Evolutionary conservation across 2,329 filamentous ascomycete genomes (phyloP).

Genomic region (Talaromyces sp.): DNA sequence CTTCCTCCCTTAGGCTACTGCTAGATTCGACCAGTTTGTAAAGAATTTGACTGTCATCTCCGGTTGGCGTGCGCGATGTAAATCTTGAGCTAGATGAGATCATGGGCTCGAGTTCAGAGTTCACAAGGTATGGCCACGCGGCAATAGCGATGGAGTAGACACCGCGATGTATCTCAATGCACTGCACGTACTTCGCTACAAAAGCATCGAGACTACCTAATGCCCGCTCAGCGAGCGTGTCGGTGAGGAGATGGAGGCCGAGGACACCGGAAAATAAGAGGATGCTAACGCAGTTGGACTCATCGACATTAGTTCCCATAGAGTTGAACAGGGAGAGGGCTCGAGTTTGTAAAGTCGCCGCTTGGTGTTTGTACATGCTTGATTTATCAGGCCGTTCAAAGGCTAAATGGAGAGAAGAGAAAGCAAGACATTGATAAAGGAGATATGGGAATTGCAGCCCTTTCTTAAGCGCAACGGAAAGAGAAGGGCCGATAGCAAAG

Average conservation of each 20-base stretch:
- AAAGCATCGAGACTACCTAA: slow-evolving; percentile 1
- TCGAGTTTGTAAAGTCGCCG: slow-evolving; percentile 8
- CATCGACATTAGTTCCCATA: slow-evolving; percentile 1
- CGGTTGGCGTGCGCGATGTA: slow-evolving; percentile 1
- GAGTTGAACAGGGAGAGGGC: slow-evolving; percentile 8
- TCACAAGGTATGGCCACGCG: slow-evolving; percentile 7
- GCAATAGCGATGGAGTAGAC: slow-evolving; percentile 6
- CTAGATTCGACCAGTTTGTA: background rate
- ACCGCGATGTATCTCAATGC: slow-evolving; percentile 5
- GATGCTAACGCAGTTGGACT: slow-evolving; percentile 8
- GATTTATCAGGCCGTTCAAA: slow-evolving; percentile 2
- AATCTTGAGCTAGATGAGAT: slow-evolving; percentile 1
- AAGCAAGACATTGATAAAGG: slow-evolving; percentile 5
- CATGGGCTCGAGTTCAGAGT: slow-evolving; percentile 5
- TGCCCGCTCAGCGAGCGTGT: slow-evolving; percentile 2
- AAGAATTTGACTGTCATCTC: slow-evolving; percentile 6
- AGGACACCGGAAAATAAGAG: slow-evolving; percentile 5
- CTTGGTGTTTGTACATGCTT: background rate
- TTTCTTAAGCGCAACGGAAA: background rate
- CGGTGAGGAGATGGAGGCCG: slow-evolving; percentile 7
- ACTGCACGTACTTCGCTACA: slow-evolving; percentile 3
- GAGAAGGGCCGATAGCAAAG: background rate
- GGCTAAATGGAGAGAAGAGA: slow-evolving; percentile 7
- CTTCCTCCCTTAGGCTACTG: background rate
- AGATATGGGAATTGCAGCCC: slow-evolving; percentile 1